Base-by-base conservation (phyloP, 352 stramenopile genomes). In the Globisporangium okanoganense region DNA sequence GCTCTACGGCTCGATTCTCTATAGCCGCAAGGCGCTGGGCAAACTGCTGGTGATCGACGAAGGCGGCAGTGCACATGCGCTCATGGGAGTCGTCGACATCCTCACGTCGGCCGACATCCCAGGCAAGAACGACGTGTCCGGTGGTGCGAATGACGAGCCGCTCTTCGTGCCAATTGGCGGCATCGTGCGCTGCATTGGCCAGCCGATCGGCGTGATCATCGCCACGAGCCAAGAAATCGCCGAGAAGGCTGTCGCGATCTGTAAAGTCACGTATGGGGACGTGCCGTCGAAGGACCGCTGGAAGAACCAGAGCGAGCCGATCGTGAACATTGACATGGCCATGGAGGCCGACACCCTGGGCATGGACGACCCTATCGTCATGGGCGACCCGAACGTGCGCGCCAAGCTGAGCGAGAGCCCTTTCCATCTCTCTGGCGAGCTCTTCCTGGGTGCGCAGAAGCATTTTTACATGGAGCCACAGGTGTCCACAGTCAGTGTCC, bases 381-480 rank as follows among this genome's bases (percentile, higher is more conserved):
- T 97, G 44, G 90, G 88, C 1, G 73, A 92, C 29, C 78, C 77
- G 20, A 72, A 93, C 18, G 84, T 91, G 45, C 51, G 85, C 2
- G 81, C 87, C 10, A 88, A 78, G 35, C 76, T 88, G 13, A 81
- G 91, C 0, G 78, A 97, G 40, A 95, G 97, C 29, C 97, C 85
- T 22, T 97, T 98, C 57, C 78, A 98, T 67, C 70, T 96, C 2
- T 79, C 92, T 47, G 95, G 92, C 16, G 84, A 92, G 14, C 84
- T 98, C 36, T 76, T 87, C 25, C 88, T 95, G 53, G 93, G 92
- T 31, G 93, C 92, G 10, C 95, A 98, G 62, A 94, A 98, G 59
- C 95, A 98, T 71, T 98, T 98, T 64, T 98, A 98, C 75, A 88
- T 98, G 33, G 93, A 98, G 70, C 96, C 89, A 9, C 92, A 97